These are phyloP conservation scores for Neonectria hederae DNA, from an alignment of 2,329 filamentous ascomycete genomes.

Conservation along the genomic window DNA sequence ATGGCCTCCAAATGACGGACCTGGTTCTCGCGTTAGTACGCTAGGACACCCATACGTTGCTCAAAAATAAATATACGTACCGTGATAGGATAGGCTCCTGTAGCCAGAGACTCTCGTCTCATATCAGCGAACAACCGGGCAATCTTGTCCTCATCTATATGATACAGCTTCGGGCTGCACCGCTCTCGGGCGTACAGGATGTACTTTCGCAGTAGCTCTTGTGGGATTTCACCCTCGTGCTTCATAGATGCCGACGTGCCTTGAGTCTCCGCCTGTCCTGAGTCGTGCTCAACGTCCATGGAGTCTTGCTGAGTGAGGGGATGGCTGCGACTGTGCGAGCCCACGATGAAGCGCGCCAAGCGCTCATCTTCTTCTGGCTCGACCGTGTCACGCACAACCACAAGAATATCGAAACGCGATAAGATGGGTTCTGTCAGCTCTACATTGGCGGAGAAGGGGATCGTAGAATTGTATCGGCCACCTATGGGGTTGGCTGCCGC, in stretches of 20 bases:
- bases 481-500: constrained; percentile 97
- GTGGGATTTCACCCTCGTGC: constrained; percentile 78
- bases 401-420: constrained; percentile 97
- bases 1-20: constrained; percentile 98
- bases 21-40: constrained; percentile 56
- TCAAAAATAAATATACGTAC: constrained; percentile 68
- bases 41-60: background rate
- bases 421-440: constrained; percentile 96
- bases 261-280: constrained; percentile 54
- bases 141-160: constrained; percentile 98
- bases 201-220: constrained; percentile 93
- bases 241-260: constrained; percentile 30
- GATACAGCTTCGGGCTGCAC: constrained; percentile 90
- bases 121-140: constrained; percentile 95
- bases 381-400: constrained; percentile 94
- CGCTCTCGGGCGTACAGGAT: constrained; percentile 94
- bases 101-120: constrained; percentile 90
- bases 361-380: constrained; percentile 93
- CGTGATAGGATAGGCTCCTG: constrained; percentile 96
- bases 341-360: constrained; percentile 92
- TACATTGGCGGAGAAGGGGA: constrained; percentile 95
- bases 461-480: constrained; percentile 94
- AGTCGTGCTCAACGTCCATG: constrained; percentile 72
- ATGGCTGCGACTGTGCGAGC: constrained; percentile 91
- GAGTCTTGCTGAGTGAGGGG: constrained; percentile 66